Conservation (phyloP, 768 basidiomycete species). For the Pleurotus tuber-regium region DNA sequence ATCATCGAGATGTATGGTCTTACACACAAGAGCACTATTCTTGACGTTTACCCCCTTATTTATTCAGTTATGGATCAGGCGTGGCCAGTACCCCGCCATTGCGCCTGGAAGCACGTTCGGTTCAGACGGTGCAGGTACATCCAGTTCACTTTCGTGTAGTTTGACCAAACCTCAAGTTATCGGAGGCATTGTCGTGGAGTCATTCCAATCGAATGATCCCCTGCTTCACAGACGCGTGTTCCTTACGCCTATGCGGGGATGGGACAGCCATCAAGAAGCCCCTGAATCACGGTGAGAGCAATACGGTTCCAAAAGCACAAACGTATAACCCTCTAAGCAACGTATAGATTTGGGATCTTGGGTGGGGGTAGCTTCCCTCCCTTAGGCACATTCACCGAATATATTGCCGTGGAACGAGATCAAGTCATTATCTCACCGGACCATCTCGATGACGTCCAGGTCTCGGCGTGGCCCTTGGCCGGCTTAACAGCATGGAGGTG, state of each 20-base stretch:
- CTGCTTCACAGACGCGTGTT: slow-evolving; percentile 68
- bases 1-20: slow-evolving; percentile 64
- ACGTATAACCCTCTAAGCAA: neutral
- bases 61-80: slow-evolving; percentile 69
- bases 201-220: slow-evolving; percentile 48
- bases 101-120: slow-evolving; percentile 59
- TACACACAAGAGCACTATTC: neutral
- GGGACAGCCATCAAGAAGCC: slow-evolving; percentile 60
- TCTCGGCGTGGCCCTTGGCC: slow-evolving; percentile 75
- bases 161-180: neutral
- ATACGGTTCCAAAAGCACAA: slow-evolving; percentile 10
- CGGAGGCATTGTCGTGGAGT: slow-evolving; percentile 62
- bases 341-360: slow-evolving; percentile 57
- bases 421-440: slow-evolving; percentile 64
- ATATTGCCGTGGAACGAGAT: slow-evolving; percentile 68
- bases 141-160: neutral
- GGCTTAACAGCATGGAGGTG: slow-evolving; percentile 87
- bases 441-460: slow-evolving; percentile 65
- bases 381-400: slow-evolving; percentile 75
- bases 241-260: slow-evolving; percentile 74
- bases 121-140: slow-evolving; percentile 68
- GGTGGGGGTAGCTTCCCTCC: slow-evolving; percentile 54
- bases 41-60: slow-evolving; percentile 6
- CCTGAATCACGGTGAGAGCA: slow-evolving; percentile 59
- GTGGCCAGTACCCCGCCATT: slow-evolving; percentile 66